phyloP scores from a whole-genome alignment of 495 filamentous ascomycete species.

The Letharia columbiana region DNA sequence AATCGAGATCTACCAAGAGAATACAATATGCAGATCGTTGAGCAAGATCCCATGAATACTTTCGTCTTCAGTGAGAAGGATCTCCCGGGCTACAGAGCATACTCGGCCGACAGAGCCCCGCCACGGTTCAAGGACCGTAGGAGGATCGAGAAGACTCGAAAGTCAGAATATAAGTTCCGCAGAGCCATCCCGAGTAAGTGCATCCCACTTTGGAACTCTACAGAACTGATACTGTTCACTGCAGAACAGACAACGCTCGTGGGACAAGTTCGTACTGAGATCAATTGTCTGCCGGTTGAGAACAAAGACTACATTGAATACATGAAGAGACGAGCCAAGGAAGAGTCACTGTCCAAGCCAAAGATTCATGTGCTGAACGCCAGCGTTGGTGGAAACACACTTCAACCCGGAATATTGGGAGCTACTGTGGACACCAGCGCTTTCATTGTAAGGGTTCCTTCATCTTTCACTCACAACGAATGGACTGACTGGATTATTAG shows the following conservation, averaged over 20 bases:
- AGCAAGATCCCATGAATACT: slow-evolving; percentile 59
- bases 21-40: slow-evolving; percentile 65
- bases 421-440: slow-evolving; percentile 39
- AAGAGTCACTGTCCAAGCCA: slow-evolving; percentile 55
- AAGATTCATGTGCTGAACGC: slow-evolving; percentile 41
- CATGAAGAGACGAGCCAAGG: slow-evolving; percentile 49
- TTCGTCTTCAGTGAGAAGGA: slow-evolving; percentile 90
- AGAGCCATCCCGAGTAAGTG: slow-evolving; percentile 75
- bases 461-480: slow-evolving; percentile 2
- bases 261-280: slow-evolving; percentile 65
- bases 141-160: slow-evolving; percentile 48
- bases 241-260: slow-evolving; percentile 73
- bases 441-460: slow-evolving; percentile 47
- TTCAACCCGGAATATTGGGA: slow-evolving; percentile 37
- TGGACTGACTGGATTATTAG: slow-evolving; percentile 28
- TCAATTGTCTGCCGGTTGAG: slow-evolving; percentile 64
- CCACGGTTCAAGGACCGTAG: slow-evolving; percentile 21
- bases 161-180: slow-evolving; percentile 54
- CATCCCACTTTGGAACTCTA: neutral
- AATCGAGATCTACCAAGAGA: slow-evolving; percentile 69
- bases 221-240: slow-evolving; percentile 9
- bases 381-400: slow-evolving; percentile 17
- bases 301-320: slow-evolving; percentile 63
- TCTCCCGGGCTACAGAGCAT: slow-evolving; percentile 62
- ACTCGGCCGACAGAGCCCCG: slow-evolving; percentile 17